These are phyloP conservation scores for Xylaria sp. DNA, from an alignment of 2,329 filamentous ascomycete genomes.

Conservation along the genomic window DNA sequence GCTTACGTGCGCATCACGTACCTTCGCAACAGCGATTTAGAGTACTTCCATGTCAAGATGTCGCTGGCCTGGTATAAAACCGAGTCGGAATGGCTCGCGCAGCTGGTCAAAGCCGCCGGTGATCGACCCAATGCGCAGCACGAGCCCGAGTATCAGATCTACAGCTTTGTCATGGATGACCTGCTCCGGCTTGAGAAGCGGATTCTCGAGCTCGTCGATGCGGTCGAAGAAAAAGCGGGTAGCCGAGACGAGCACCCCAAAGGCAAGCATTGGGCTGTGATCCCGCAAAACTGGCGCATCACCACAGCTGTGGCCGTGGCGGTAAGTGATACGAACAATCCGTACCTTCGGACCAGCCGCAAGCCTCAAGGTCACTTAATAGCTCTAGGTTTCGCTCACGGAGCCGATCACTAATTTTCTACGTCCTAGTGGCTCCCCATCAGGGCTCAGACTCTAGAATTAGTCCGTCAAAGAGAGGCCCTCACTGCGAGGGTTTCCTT, in stretches of 20 bases:
- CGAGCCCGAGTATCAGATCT: constrained; percentile 53
- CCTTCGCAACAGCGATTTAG: constrained; percentile 52
- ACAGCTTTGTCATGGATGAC: constrained; percentile 54
- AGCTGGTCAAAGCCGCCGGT: constrained; percentile 45
- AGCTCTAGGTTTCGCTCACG: not conserved
- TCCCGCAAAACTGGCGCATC: constrained; percentile 46
- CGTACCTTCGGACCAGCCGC: not conserved
- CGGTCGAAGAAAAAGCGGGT: constrained; percentile 46
- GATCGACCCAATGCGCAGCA: constrained; percentile 37
- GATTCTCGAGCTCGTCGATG: constrained; percentile 51
- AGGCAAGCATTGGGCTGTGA: constrained; percentile 45
- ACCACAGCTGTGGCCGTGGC: constrained; percentile 50
- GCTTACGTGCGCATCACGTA: constrained; percentile 52
- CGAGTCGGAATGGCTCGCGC: constrained; percentile 52
- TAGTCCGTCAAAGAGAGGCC: constrained; percentile 53
- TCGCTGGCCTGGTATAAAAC: constrained; percentile 56
- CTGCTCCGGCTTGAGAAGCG: constrained; percentile 50
- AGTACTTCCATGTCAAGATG: constrained; percentile 55
- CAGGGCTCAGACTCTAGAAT: constrained; percentile 50
- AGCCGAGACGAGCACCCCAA: constrained; percentile 28
- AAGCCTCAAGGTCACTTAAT: not conserved
- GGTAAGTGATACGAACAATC: not conserved
- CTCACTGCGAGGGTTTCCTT: constrained; percentile 53
- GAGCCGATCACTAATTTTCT: not conserved
- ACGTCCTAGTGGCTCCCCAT: constrained; percentile 47